Base-by-base conservation (phyloP, 345 rosid genomes). In the Raphanus raphanistrum region DNA sequence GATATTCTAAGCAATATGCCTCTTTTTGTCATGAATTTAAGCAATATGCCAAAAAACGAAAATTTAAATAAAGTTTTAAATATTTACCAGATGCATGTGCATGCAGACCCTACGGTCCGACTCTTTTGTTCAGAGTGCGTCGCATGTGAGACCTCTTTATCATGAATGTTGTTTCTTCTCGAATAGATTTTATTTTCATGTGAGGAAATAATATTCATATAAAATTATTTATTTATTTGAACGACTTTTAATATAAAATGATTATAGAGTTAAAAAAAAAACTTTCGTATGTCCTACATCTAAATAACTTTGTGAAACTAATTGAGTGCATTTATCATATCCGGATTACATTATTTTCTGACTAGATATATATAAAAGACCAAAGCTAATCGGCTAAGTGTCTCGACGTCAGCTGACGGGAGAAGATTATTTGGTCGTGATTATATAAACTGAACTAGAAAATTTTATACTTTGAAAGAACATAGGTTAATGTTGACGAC, bases 131-230 rank as follows among this genome's bases (percentile, higher is more conserved):
- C 75, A 29, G 32, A 68, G 71, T 79, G 82, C 71, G 71, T 79
- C 75, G 82, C 82, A 79, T 74, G 82, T 69, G 82, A 79, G 70
- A 38, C 38, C 60, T 74, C 70, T 73, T 79, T 79, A 68, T 79
- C 79, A n/a, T 73, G 60, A 68, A 68, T 74, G 68, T 79, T 68
- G 74, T 38, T 68, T 68, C 74, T 73, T 67, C 82, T 67, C 78
- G 72, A 66, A 66, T 64, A 32, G 32, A 9, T 72, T 78, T 52
- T 65, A 3, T 45, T 38, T 16, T 33, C 36, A 60, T 61, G 26
- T 25, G 29, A 71, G 33, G 66, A 66, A 11, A 17, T 17, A 59
- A 59, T 58, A 66, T 45, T 58, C 16, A 59, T 35, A 45, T 28
- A 15, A 16, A 52, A 21, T 21, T 21, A 21, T 21, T 21, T 21